Percentiles rank a stretch among this genome's conserved stretches.
Conservation (phyloP, 257 asterid genomes). For the Agastache rugosa region DNA sequence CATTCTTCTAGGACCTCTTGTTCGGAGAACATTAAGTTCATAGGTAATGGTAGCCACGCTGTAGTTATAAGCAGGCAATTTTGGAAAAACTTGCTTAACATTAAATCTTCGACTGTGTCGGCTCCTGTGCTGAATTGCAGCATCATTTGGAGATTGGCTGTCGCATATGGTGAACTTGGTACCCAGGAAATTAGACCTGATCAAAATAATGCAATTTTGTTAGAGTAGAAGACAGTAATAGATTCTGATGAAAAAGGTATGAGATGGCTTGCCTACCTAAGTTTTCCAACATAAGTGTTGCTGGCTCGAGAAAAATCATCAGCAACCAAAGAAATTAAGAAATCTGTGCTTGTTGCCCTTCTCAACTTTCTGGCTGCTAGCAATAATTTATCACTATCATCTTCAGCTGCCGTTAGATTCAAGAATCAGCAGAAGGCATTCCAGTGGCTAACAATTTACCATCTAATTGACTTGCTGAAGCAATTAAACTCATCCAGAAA, state of each 20-base stretch:
- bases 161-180: constrained; percentile 88
- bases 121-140: constrained; percentile 45
- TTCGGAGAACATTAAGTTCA: constrained; percentile 88
- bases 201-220: constrained; percentile 28
- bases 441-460: not conserved
- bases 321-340: constrained; percentile 77
- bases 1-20: constrained; percentile 96
- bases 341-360: constrained; percentile 87
- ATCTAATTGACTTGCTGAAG: not conserved
- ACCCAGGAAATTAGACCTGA: constrained; percentile 91
- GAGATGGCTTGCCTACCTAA: constrained; percentile 51
- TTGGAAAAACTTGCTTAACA: constrained; percentile 79
- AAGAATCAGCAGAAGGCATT: constrained; percentile 35
- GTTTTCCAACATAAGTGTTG: constrained; percentile 86
- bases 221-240: constrained; percentile 4
- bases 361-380: constrained; percentile 80
- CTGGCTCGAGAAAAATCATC: constrained; percentile 92
- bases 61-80: constrained; percentile 75
- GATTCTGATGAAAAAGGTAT: not conserved
- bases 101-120: constrained; percentile 71
- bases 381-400: constrained; percentile 70
- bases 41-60: constrained; percentile 64
- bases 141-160: constrained; percentile 70
- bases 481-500: not conserved
- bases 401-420: constrained; percentile 67